Evolutionary conservation across 495 filamentous ascomycete genomes (phyloP).

Genomic region (Talaromyces ruber): DNA sequence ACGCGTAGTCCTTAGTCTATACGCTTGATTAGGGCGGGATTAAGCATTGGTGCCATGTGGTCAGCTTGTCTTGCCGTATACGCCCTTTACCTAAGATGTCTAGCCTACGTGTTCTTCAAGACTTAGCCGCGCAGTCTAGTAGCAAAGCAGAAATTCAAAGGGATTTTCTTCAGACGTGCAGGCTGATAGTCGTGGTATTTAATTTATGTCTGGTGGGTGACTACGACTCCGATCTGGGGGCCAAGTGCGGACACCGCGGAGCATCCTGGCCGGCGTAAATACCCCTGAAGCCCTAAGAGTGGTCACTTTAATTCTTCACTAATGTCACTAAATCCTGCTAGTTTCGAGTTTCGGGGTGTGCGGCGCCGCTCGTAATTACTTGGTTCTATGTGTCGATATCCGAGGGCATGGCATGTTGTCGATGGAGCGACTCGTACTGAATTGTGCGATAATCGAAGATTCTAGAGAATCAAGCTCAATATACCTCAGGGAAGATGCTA

Average conservation of each 20-base stretch:
- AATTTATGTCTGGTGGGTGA: not conserved
- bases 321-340: not conserved
- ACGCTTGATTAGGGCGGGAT: not conserved
- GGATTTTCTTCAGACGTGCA: not conserved
- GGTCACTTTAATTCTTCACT: not conserved
- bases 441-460: not conserved
- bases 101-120: not conserved
- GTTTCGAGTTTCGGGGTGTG: not conserved
- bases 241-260: not conserved
- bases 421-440: not conserved
- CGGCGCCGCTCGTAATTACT: not conserved
- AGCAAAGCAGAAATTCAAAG: not conserved
- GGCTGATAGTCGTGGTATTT: not conserved
- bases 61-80: not conserved
- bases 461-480: not conserved
- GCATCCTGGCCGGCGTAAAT: slow-evolving; percentile 6
- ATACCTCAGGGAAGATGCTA: not conserved
- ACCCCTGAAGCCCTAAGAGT: not conserved
- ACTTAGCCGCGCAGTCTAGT: not conserved
- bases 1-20: not conserved
- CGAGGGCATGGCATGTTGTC: not conserved
- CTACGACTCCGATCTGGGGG: not conserved
- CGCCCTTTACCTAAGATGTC: not conserved
- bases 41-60: not conserved
- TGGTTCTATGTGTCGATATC: not conserved